These are phyloP conservation scores for Thielaviopsis musarum DNA, from an alignment of 2,329 filamentous ascomycete species.

Conservation along the genomic window DNA sequence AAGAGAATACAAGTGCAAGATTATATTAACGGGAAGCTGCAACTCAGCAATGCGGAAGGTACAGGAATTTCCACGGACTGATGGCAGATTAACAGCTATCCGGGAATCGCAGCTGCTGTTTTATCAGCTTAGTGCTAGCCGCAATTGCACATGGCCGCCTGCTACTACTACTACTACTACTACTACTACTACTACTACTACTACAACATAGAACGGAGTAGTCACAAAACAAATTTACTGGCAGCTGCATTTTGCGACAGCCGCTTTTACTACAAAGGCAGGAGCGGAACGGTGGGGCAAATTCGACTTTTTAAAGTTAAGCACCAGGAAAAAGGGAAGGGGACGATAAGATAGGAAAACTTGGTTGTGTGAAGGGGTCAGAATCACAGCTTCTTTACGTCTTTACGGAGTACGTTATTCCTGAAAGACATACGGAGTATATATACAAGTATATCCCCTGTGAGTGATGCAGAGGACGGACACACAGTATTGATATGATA, in stretches of 20 bases:
- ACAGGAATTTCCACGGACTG: neutral
- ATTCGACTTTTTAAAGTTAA: neutral
- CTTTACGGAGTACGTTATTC: neutral
- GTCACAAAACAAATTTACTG: too few relatives aligned
- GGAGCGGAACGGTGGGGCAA: neutral
- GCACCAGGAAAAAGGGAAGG: neutral
- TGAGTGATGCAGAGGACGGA: too few relatives aligned
- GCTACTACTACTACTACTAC: too few relatives aligned
- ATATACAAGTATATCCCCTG: too few relatives aligned
- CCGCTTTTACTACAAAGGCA: neutral
- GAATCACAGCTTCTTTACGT: neutral
- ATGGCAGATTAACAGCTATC: neutral
- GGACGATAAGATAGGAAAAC: neutral
- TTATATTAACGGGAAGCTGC: neutral
- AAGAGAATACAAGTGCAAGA: neutral
- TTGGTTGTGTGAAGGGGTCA: neutral
- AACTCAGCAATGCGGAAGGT: too few relatives aligned
- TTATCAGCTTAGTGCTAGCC: neutral
- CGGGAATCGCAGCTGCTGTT: neutral
- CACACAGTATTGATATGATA: too few relatives aligned
- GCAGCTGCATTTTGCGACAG: neutral
- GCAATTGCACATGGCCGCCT: neutral
- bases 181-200: too few relatives aligned
- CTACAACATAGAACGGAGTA: too few relatives aligned
- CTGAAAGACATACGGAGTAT: too few relatives aligned